Base-by-base conservation (phyloP, 139 green algal genomes). In the Picochlorum sp. region DNA sequence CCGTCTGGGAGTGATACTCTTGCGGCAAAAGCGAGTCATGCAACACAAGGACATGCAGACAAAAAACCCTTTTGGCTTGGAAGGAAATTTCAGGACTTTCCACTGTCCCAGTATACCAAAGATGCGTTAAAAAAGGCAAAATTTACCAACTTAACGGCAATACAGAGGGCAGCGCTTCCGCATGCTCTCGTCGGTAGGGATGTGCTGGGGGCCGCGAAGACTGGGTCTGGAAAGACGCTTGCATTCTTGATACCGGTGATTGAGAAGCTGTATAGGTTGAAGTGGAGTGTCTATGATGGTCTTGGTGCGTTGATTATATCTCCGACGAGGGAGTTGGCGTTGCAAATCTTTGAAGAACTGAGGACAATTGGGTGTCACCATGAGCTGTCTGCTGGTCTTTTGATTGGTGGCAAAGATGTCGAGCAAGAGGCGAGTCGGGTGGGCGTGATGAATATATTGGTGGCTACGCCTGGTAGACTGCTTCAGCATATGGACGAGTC, bases 401-500 rank as follows among this genome's bases (percentile, higher is more conserved):
- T 99, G 18, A 97, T 98, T 60, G 94, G 94, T 23, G 94, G 94
- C 21, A 96, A 96, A 73, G 76, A 86, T 28, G 81, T 97, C 15
- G 74, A 87, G 47, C 80, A 89, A 57, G 93, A 98, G 75, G 67
- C 78, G 51, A 61, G 59, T 7, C 47, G 75, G 6, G 68, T 95
- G 14, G 49, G 72, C 76, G 41, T 52, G 20, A 87, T 97, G 78
- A 96, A 95, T 84, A 87, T 97, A 51, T 74, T 97, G 30, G 79
- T 97, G 14, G 81, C 72, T 65, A 97, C 91, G n/a, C 91, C 87
- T 61, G 94, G 94, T 16, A 78, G 94, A 13, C 75, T 99, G 71
- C 77, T 99, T 63, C 94, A 99, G 73, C 94, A 99, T 83, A 97
- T 98, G 94, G 94, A 99, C 64, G 92, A 98, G 77, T 97, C 92